These are phyloP conservation scores for Colletotrichum somersetense DNA, from an alignment of 2,329 filamentous ascomycete genomes.

Conservation along the genomic window DNA sequence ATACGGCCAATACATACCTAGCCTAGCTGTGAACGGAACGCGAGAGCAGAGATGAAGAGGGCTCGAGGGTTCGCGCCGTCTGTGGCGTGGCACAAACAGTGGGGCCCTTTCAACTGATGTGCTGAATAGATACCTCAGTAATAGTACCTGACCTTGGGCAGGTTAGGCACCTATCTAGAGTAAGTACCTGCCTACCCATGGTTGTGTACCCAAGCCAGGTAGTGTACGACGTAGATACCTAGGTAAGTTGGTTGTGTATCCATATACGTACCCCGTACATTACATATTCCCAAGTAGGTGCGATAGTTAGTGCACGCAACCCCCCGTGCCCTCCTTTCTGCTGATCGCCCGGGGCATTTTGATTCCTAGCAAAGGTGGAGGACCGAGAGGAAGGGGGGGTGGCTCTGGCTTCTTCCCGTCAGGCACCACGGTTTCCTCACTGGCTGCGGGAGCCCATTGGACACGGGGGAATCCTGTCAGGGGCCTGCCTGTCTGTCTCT, in stretches of 20 bases:
- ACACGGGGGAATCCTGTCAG: constrained; percentile 20
- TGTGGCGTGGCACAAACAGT: constrained; percentile 39
- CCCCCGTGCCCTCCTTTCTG: constrained; percentile 1
- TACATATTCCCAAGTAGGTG: no score
- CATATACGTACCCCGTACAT: no score
- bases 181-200: no score
- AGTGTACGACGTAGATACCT: not conserved
- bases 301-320: not conserved
- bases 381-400: not conserved
- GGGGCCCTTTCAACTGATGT: constrained; percentile 5
- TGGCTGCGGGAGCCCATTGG: constrained; percentile 18
- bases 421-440: constrained; percentile 28
- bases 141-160: no score
- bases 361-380: constrained; percentile 20
- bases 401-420: constrained; percentile 8
- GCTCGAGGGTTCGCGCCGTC: constrained; percentile 3
- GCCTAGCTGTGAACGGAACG: constrained; percentile 11
- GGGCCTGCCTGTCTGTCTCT: constrained; percentile 18
- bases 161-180: no score
- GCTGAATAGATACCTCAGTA: no score
- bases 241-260: no score
- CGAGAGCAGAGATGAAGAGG: constrained; percentile 14
- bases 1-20: constrained; percentile 12
- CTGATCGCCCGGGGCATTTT: constrained; percentile 11
- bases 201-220: no score